Base-by-base conservation (phyloP, 208 protist genomes). In the Sergeia podlipaevii region DNA sequence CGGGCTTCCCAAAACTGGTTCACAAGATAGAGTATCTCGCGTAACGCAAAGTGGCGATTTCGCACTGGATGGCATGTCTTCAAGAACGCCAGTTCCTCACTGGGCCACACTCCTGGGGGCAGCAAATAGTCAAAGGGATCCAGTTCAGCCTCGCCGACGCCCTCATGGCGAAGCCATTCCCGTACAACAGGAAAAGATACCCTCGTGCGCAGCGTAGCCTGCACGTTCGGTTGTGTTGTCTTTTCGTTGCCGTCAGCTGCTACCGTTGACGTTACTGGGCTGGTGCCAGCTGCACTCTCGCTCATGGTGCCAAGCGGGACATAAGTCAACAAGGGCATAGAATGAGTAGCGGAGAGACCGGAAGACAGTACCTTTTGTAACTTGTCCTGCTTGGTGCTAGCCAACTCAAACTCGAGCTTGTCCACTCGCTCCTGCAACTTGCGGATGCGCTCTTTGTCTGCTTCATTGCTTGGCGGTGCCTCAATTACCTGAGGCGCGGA, bases 151-250 rank as follows among this genome's bases (percentile, higher is more conserved):
- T 86, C 83, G 8, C 63, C 52, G 2, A 91, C 38, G 18, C 77
- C 72, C 44, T 95, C 87, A 34, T 71, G 61, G 17, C 60, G 65
- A 18, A 95, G 67, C 83, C 87, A 95, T 24, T 70, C 65, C 33
- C 71, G 54, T 51, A 95, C 68, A 7, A 88, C 48, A 13, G 70
- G 71, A 17, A 73, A 64, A 2, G 45, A 46, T 17, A 18, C 7
- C 17, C 15, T 38, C 33, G 33, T 15, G 33, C 15, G 11, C 33
- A 38, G 33, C 10, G 33, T 15, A n/a, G 33, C 33, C 33, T 10
- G 10, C 33, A 15, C 33, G 33, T 38, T 38, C 33, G 33, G 33
- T 15, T 10, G 33, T n/a, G 33, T 27, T 21, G 15, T 48, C 43
- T 48, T 18, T 5, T 21, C 18, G 43, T 29, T 5, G 23, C 23